Evolutionary conservation across 495 filamentous ascomycete species (phyloP).

Genomic region (Stereocaulon alpinum): DNA sequence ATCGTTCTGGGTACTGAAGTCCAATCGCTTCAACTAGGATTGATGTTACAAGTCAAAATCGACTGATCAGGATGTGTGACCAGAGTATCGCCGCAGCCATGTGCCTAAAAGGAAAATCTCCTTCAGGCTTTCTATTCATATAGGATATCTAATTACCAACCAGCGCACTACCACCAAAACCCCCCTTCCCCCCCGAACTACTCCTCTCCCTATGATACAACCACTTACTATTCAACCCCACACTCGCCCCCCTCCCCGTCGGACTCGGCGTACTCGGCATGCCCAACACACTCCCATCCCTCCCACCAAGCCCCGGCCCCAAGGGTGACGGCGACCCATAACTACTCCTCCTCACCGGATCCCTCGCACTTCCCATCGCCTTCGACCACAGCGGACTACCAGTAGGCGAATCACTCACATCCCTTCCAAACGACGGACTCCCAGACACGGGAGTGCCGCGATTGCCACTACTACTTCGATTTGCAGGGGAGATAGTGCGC

Average conservation of each 20-base stretch:
- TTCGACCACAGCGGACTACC: slow-evolving; percentile 64
- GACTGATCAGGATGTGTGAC: too few species aligned
- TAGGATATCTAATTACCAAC: neutral
- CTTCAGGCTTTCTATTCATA: neutral
- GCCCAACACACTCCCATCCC: slow-evolving; percentile 32
- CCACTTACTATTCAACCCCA: slow-evolving; percentile 82
- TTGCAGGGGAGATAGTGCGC: slow-evolving; percentile 36
- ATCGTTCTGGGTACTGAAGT: too few species aligned
- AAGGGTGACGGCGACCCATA: slow-evolving; percentile 48
- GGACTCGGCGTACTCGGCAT: slow-evolving; percentile 54
- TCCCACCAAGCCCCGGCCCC: slow-evolving; percentile 43
- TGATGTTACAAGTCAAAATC: too few species aligned
- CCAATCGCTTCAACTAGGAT: too few species aligned
- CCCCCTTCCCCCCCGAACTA: slow-evolving; percentile 31
- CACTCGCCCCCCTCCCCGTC: slow-evolving; percentile 52
- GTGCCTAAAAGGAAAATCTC: too few species aligned
- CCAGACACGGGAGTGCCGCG: slow-evolving; percentile 41
- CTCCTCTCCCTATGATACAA: slow-evolving; percentile 67
- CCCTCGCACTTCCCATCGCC: slow-evolving; percentile 42
- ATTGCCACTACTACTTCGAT: slow-evolving; percentile 36
- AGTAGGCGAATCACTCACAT: slow-evolving; percentile 36
- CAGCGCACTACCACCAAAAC: slow-evolving; percentile 16
- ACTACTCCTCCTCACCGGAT: slow-evolving; percentile 49
- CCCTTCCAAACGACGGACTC: slow-evolving; percentile 33
- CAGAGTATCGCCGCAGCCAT: too few species aligned